Percentiles rank a stretch among this genome's conserved stretches.
These are phyloP conservation scores for Epichloe coenophiala DNA, from an alignment of 2,329 filamentous ascomycete genomes.

Conservation along the genomic window DNA sequence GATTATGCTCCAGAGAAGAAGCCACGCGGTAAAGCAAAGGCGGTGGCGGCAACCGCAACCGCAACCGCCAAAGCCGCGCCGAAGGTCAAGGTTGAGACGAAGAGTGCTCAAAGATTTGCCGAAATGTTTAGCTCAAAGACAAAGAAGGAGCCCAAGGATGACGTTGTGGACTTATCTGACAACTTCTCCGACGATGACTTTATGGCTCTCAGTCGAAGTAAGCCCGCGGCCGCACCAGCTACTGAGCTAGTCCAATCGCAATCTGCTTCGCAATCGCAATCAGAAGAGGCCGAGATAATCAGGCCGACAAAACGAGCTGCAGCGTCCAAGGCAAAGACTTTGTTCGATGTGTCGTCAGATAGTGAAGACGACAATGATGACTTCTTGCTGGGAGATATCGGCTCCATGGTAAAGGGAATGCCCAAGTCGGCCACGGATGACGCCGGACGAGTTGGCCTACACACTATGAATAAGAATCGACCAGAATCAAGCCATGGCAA, in stretches of 20 bases:
- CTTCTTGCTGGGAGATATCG: slow-evolving; percentile 73
- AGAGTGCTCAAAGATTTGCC: slow-evolving; percentile 38
- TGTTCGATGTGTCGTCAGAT: slow-evolving; percentile 40
- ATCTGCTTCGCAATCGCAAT: slow-evolving; percentile 5
- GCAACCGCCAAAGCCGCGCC: slow-evolving; percentile 14
- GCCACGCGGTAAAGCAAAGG: slow-evolving; percentile 26
- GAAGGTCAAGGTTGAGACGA: slow-evolving; percentile 29
- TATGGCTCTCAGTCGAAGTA: slow-evolving; percentile 26
- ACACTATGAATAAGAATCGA: slow-evolving; percentile 54
- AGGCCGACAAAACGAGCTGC: slow-evolving; percentile 35
- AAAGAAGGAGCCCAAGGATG: slow-evolving; percentile 31
- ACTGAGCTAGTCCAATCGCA: slow-evolving; percentile 8
- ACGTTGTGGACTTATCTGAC: slow-evolving; percentile 34
- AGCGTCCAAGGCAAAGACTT: slow-evolving; percentile 30
- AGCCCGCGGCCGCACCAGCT: slow-evolving; percentile 14
- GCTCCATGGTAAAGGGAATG: slow-evolving; percentile 84
- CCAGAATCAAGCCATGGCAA: slow-evolving; percentile 55
- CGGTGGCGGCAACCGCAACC: slow-evolving; percentile 17
- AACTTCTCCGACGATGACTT: slow-evolving; percentile 48
- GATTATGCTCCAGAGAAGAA: slow-evolving; percentile 38
- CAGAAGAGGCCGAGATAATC: slow-evolving; percentile 16
- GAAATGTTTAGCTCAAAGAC: slow-evolving; percentile 36
- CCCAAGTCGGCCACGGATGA: slow-evolving; percentile 30
- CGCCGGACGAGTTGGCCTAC: slow-evolving; percentile 51
- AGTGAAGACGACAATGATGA: slow-evolving; percentile 54